These are phyloP conservation scores for Ramaria sp. DNA, from an alignment of 768 basidiomycete species.

Conservation along the genomic window DNA sequence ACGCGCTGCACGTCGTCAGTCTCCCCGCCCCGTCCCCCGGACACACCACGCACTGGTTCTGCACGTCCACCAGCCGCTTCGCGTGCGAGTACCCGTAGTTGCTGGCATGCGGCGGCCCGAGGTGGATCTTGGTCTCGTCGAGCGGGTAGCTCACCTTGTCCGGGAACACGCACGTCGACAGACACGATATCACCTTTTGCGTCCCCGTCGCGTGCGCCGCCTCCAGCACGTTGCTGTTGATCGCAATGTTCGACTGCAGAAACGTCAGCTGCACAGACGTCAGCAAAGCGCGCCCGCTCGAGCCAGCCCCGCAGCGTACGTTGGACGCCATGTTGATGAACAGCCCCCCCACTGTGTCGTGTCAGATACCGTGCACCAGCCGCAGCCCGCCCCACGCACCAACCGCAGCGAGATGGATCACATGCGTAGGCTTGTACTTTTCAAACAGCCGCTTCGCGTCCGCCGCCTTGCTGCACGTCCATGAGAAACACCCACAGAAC, in stretches of 20 bases:
- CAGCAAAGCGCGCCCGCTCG: too few species aligned
- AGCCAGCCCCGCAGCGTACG: slow-evolving; percentile 27
- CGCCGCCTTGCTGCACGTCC: slow-evolving; percentile 44
- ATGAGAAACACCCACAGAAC: slow-evolving; percentile 4
- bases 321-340: slow-evolving; percentile 97
- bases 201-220: slow-evolving; percentile 53
- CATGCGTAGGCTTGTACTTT: slow-evolving; percentile 90
- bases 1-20: slow-evolving; percentile 48
- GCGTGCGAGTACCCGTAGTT: slow-evolving; percentile 98
- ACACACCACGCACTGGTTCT: slow-evolving; percentile 63
- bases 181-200: slow-evolving; percentile 83
- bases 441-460: slow-evolving; percentile 69
- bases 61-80: slow-evolving; percentile 90
- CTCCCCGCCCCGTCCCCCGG: too few species aligned
- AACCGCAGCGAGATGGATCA: slow-evolving; percentile 91
- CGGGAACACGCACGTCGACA: slow-evolving; percentile 96
- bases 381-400: slow-evolving; percentile 37
- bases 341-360: slow-evolving; percentile 68
- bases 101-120: slow-evolving; percentile 83
- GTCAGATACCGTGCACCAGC: not conserved
- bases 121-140: slow-evolving; percentile 87
- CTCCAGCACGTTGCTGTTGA: slow-evolving; percentile 91
- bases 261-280: slow-evolving; percentile 56
- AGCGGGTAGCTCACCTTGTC: slow-evolving; percentile 92
- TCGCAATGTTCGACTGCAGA: slow-evolving; percentile 87